phyloP scores from a whole-genome alignment of 345 rosid genomes.

The Eucalyptus cloeziana region DNA sequence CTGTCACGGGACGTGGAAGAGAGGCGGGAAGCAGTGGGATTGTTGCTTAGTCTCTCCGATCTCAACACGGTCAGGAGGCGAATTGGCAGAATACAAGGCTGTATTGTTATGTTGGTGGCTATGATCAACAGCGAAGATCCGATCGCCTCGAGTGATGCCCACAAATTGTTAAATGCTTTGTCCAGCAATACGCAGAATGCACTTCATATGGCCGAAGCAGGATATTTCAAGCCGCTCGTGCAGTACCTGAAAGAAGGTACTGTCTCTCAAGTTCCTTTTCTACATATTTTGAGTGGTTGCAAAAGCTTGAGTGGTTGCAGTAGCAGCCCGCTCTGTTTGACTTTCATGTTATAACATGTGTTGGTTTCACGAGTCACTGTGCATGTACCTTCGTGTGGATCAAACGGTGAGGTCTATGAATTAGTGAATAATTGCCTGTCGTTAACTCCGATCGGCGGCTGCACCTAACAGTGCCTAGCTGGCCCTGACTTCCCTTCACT shows the following conservation, averaged over 20 bases:
- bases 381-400: background rate
- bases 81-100: slow-evolving; percentile 56
- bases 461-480: background rate
- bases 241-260: slow-evolving; percentile 48
- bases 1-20: slow-evolving; percentile 45
- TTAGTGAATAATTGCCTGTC: background rate
- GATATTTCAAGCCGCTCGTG: slow-evolving; percentile 60
- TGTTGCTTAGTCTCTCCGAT: slow-evolving; percentile 40
- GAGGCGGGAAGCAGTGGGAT: slow-evolving; percentile 48
- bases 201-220: slow-evolving; percentile 78
- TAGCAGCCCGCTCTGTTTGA: background rate
- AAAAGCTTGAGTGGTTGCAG: background rate
- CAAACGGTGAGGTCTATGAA: background rate
- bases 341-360: background rate
- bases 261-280: background rate
- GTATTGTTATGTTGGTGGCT: slow-evolving; percentile 53
- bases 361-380: background rate
- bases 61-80: slow-evolving; percentile 37
- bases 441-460: background rate
- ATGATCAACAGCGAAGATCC: slow-evolving; percentile 41
- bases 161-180: slow-evolving; percentile 36
- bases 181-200: slow-evolving; percentile 61
- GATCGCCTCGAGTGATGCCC: slow-evolving; percentile 37
- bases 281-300: background rate
- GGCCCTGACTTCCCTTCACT: background rate